Evolutionary conservation across 148 eudicot species (phyloP).

Genomic region (Chenopodium formosanum): DNA sequence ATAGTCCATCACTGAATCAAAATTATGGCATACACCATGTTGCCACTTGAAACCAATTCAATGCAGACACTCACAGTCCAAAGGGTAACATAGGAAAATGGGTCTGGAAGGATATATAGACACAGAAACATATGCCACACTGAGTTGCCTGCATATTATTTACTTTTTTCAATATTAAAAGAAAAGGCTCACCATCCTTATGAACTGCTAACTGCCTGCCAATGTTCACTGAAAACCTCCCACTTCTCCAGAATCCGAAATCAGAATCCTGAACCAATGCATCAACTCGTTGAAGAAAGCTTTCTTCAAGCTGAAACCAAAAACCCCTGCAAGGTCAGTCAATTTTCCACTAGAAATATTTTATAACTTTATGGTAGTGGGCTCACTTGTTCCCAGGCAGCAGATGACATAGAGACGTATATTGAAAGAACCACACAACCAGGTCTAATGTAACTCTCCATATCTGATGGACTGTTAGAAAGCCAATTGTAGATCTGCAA

Average conservation of each 20-base stretch:
- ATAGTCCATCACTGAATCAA: not conserved
- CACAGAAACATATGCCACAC: not conserved
- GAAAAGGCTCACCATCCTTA: constrained; percentile 23
- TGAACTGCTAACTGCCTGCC: constrained; percentile 48
- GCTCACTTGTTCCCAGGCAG: constrained; percentile 74
- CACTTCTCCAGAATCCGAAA: constrained; percentile 65
- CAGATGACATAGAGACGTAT: constrained; percentile 63
- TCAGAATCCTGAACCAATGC: constrained; percentile 47
- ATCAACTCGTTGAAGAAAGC: constrained; percentile 44
- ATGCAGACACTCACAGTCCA: not conserved
- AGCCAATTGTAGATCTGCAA: constrained; percentile 77
- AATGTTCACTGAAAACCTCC: constrained; percentile 63
- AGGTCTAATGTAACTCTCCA: constrained; percentile 94
- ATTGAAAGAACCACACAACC: constrained; percentile 79
- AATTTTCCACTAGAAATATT: constrained; percentile 2
- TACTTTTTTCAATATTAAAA: not conserved
- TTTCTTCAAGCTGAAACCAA: constrained; percentile 61
- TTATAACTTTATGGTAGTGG: constrained; percentile 1
- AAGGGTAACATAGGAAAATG: not conserved
- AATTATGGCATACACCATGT: not conserved
- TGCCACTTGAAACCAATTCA: not conserved
- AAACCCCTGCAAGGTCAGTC: constrained; percentile 19
- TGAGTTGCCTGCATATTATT: not conserved
- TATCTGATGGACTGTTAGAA: constrained; percentile 76
- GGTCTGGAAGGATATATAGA: not conserved